Evolutionary conservation across 257 asterid species (phyloP).

Genomic region (Solanum boliviense): DNA sequence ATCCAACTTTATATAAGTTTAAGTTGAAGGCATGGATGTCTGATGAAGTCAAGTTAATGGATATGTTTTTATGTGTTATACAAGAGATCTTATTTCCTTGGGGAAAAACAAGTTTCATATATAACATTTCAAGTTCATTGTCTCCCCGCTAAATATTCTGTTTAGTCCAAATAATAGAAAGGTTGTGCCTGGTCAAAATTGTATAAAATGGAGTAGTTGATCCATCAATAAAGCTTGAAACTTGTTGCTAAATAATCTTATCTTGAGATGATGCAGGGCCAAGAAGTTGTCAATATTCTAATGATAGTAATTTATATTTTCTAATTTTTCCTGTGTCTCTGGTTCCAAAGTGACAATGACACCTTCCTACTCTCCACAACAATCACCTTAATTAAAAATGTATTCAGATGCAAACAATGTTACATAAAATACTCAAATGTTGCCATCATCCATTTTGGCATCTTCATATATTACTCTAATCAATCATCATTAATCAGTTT

Average conservation of each 20-base stretch:
- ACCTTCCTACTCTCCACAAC: not conserved
- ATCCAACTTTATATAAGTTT: too few species aligned
- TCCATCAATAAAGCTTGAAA: not conserved
- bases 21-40: too few species aligned
- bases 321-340: not conserved
- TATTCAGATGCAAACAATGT: not conserved
- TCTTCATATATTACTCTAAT: not conserved
- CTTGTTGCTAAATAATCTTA: not conserved
- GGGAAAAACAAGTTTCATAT: not conserved
- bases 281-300: not conserved
- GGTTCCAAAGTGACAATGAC: not conserved
- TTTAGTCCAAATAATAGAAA: not conserved
- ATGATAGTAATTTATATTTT: not conserved
- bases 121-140: too few species aligned
- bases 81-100: not conserved
- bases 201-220: not conserved
- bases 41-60: not conserved
- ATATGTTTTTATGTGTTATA: not conserved
- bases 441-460: not conserved
- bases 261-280: not conserved
- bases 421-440: not conserved
- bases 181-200: not conserved
- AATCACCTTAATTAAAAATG: not conserved
- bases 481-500: not conserved
- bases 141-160: not conserved